phyloP scores from a whole-genome alignment of 768 basidiomycete species.

The Mycena crocata region DNA sequence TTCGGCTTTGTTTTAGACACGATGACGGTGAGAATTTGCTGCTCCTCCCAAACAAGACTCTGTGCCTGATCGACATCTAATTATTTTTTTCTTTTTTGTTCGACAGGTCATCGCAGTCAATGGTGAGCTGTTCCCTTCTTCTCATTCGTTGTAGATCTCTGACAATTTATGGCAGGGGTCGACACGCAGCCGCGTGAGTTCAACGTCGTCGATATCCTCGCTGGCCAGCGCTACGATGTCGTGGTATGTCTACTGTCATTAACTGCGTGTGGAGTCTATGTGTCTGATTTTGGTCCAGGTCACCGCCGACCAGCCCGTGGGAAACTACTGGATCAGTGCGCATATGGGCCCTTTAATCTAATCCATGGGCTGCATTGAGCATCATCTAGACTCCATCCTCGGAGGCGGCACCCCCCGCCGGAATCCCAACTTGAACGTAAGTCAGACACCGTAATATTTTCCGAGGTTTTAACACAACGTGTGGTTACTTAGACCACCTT shows the following conservation, averaged over 20 bases:
- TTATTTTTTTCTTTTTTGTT: background rate
- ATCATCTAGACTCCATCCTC: constrained; percentile 32
- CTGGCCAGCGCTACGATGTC: constrained; percentile 63
- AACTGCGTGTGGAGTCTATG: background rate
- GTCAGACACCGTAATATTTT: background rate
- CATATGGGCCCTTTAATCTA: constrained; percentile 1
- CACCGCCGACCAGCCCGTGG: constrained; percentile 56
- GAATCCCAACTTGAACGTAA: constrained; percentile 42
- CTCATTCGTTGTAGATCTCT: background rate
- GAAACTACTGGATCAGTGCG: constrained; percentile 60
- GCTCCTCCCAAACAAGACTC: too few species aligned
- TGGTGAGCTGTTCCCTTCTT: background rate
- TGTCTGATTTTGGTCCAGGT: too few species aligned
- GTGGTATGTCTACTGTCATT: constrained; percentile 37
- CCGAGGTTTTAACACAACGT: background rate
- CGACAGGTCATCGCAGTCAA: constrained; percentile 18
- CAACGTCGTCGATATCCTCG: constrained; percentile 43
- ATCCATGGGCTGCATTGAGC: background rate
- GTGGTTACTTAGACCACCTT: constrained; percentile 20
- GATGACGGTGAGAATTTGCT: constrained; percentile 16
- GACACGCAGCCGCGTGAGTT: background rate
- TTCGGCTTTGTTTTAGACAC: background rate
- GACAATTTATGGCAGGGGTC: constrained; percentile 36
- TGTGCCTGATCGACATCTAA: background rate
- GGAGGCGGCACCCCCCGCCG: constrained; percentile 43